These are phyloP conservation scores for Fusarium secorum DNA, from an alignment of 2,329 filamentous ascomycete genomes.

Conservation along the genomic window DNA sequence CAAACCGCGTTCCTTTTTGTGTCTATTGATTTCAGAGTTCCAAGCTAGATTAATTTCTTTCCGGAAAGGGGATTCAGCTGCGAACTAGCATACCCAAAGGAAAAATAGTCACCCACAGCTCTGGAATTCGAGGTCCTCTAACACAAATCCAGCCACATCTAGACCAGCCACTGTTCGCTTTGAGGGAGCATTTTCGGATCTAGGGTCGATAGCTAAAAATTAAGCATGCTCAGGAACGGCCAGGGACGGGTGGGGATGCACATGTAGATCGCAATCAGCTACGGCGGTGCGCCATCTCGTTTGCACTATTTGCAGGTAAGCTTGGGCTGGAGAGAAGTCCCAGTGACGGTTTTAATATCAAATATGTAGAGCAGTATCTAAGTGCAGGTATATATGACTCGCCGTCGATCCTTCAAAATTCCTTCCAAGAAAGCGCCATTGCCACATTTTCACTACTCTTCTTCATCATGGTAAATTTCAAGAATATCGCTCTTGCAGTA, in stretches of 20 bases:
- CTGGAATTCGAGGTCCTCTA: background rate
- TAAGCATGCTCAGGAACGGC: background rate
- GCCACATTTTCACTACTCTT: background rate
- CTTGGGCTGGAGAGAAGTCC: background rate
- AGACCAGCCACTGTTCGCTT: background rate
- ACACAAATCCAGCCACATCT: background rate
- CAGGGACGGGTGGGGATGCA: background rate
- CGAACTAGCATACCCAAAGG: background rate
- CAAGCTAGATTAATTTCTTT: background rate
- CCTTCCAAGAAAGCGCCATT: too few relatives aligned
- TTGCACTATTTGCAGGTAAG: background rate
- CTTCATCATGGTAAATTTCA: constrained; percentile 7
- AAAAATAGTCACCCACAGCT: background rate
- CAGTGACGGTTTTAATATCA: background rate
- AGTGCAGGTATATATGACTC: background rate
- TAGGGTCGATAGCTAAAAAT: background rate
- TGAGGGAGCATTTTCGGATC: background rate
- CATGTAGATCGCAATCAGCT: constrained; percentile 6
- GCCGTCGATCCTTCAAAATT: background rate
- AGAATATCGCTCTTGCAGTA: background rate
- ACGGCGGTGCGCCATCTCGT: background rate
- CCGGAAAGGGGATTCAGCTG: background rate
- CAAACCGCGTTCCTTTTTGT: background rate
- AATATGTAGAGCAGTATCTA: background rate
- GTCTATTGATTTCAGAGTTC: background rate